Evolutionary conservation across 208 protist genomes (phyloP), one percentile per base, ranked within the genome.

Genomic region (Leishmania major): DNA sequence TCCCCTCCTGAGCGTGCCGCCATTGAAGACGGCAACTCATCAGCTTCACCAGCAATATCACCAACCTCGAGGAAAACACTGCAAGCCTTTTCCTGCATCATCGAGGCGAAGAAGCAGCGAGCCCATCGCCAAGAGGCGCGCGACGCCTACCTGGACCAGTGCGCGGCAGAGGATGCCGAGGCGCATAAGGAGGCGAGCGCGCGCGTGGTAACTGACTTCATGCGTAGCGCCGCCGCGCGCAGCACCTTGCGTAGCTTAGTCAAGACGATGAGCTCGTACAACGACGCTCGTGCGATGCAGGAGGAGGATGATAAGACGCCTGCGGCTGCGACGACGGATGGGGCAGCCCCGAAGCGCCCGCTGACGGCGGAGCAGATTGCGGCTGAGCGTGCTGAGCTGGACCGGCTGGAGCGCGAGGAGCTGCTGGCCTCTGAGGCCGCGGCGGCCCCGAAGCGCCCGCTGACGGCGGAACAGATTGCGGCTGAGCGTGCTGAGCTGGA

Each of bases 21-120:
- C 22, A 15, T 40, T 47, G 69, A 40, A 40, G 67, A 19, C 0
- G 40, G 47, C 0, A 64, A 51, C 60, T 66, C 11, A 40, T 66
- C 49, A 15, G 59, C 59, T 72, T 77, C 13, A 59, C 70, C 25
- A 5, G 2, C 17, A 1, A 8, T 31, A 55, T 31, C 53, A 31
- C 49, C 0, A 47, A 45, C 55, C 1, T 60, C 53, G 10, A 47
- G 31, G 19, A 47, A 75, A 59, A 51, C 51, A 1, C 77, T 86
- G n/a, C 49, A 66, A 4, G 76, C n/a, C 2, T 86, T 82, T 25
- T 25, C 31, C 3, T 2, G 47, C 40, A 51, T 82, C 35, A 55
- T 80, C 53, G 71, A 85, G 57, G 76, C 77, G 28, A 88, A 88
- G 81, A 62, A 69, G 76, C 45, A 79, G 81, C 75, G 60, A 7